These are phyloP conservation scores for Hordeum pubiflorum DNA, from an alignment of 202 grass and related monocot species.

Conservation along the genomic window DNA sequence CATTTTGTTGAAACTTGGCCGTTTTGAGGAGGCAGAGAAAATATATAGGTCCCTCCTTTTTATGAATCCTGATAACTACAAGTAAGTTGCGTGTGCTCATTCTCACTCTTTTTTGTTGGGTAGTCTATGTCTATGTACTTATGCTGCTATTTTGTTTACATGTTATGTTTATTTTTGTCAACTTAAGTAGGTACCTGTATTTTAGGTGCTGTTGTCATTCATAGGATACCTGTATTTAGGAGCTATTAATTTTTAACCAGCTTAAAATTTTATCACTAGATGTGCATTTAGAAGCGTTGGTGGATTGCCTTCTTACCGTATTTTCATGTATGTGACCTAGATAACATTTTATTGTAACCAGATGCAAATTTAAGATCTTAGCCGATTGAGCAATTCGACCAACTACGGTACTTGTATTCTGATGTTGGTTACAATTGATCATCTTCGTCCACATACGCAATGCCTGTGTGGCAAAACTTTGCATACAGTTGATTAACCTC, in stretches of 20 bases:
- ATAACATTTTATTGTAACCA: not conserved
- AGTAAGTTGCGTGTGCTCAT: conserved; percentile 33
- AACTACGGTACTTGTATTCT: not conserved
- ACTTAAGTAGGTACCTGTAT: not conserved
- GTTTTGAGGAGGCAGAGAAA: conserved; percentile 72
- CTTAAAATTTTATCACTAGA: not conserved
- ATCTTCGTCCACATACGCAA: not conserved
- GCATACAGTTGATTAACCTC: not conserved
- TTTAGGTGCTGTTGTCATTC: not conserved
- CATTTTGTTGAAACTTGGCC: conserved; percentile 67
- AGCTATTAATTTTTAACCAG: not conserved
- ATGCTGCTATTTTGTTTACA: not conserved
- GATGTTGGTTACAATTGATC: not conserved
- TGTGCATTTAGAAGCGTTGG: not conserved
- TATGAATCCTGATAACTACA: conserved; percentile 99
- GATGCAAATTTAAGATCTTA: not conserved
- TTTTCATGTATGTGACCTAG: conserved; percentile 11
- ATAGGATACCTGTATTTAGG: not conserved
- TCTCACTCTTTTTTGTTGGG: not conserved
- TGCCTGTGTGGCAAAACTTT: conserved; percentile 1
- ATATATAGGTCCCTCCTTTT: conserved; percentile 82
- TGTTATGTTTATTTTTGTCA: conserved; percentile 7
- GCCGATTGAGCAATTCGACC: not conserved
- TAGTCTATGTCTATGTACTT: conserved; percentile 2
- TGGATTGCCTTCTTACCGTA: not conserved